Percentiles rank a stretch among this genome's conserved stretches.
These are phyloP conservation scores for Meyerozyma sp. DNA, from an alignment of 1,139 yeast species.

Conservation along the genomic window DNA sequence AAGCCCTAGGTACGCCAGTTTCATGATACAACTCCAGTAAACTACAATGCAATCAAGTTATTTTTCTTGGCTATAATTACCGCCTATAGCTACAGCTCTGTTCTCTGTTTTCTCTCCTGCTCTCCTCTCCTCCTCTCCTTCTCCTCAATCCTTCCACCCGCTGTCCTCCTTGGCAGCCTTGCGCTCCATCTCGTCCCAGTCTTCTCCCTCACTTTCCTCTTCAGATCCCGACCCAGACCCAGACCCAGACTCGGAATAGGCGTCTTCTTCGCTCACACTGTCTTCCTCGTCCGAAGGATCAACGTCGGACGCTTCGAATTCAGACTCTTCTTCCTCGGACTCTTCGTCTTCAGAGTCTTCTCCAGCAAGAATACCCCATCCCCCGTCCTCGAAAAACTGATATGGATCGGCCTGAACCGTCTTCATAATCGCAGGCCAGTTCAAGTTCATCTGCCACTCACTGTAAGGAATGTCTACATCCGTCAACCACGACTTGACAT, in stretches of 20 bases:
- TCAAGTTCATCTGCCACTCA: slow-evolving; percentile 93
- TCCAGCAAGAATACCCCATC: slow-evolving; percentile 89
- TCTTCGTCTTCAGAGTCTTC: slow-evolving; percentile 62
- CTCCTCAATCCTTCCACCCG: slow-evolving; percentile 10
- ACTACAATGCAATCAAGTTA: too few species aligned
- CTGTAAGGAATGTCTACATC: slow-evolving; percentile 93
- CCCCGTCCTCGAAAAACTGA: slow-evolving; percentile 90
- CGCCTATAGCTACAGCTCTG: too few species aligned
- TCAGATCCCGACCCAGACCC: slow-evolving; percentile 39
- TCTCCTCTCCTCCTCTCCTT: too few species aligned
- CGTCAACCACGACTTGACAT: slow-evolving; percentile 92
- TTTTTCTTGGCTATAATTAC: too few species aligned
- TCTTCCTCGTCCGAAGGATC: slow-evolving; percentile 72
- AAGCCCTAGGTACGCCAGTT: too few species aligned
- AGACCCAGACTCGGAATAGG: slow-evolving; percentile 33
- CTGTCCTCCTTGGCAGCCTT: slow-evolving; percentile 55
- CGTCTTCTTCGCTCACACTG: slow-evolving; percentile 49
- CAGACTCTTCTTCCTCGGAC: slow-evolving; percentile 57
- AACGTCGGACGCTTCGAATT: slow-evolving; percentile 56
- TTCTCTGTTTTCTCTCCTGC: too few species aligned
- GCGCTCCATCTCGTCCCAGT: slow-evolving; percentile 70
- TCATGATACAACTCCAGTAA: too few species aligned
- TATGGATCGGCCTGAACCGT: slow-evolving; percentile 90
- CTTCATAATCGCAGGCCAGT: slow-evolving; percentile 95
- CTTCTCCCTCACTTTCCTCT: slow-evolving; percentile 56